Conservation (phyloP, 352 stramenopile species). For the Globisporangium middletonii region DNA sequence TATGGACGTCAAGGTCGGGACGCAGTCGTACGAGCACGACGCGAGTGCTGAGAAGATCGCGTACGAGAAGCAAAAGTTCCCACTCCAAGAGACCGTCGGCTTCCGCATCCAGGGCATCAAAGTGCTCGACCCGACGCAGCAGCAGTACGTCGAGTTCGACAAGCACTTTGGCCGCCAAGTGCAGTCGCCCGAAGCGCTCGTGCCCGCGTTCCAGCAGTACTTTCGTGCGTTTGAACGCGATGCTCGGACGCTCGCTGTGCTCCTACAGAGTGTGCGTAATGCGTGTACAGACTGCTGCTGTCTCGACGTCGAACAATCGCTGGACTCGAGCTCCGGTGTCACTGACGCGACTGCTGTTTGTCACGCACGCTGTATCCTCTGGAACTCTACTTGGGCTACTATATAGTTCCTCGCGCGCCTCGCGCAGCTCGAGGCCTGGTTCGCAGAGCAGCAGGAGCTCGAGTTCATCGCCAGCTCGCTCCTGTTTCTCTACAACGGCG, state of each 20-base stretch:
- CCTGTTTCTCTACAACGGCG: conserved; percentile 91
- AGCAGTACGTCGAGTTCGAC: conserved; percentile 71
- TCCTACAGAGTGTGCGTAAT: conserved; percentile 39
- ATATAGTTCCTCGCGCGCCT: conserved; percentile 65
- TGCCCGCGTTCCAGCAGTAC: conserved; percentile 68
- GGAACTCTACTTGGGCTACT: too few species aligned
- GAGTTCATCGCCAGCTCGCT: conserved; percentile 94
- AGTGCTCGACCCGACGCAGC: conserved; percentile 50
- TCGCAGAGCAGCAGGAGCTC: conserved; percentile 71
- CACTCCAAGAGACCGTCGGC: conserved; percentile 85
- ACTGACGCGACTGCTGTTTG: too few species aligned
- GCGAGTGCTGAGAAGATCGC: conserved; percentile 86
- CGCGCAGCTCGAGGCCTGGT: conserved; percentile 56
- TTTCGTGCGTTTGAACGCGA: conserved; percentile 40
- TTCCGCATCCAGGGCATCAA: conserved; percentile 95
- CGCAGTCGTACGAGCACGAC: conserved; percentile 90
- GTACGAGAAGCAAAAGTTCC: conserved; percentile 91
- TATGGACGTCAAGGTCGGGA: conserved; percentile 97
- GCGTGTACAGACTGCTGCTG: too few species aligned
- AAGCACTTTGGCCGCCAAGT: conserved; percentile 86
- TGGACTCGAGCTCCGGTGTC: too few species aligned
- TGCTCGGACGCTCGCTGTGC: conserved; percentile 15
- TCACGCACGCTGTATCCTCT: background rate
- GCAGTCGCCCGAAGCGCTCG: conserved; percentile 45
- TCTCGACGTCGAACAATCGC: too few species aligned